Percentiles rank a stretch among this genome's conserved stretches.
Conservation (phyloP, 2,329 filamentous ascomycete species). For the Talaromyces sp. region DNA sequence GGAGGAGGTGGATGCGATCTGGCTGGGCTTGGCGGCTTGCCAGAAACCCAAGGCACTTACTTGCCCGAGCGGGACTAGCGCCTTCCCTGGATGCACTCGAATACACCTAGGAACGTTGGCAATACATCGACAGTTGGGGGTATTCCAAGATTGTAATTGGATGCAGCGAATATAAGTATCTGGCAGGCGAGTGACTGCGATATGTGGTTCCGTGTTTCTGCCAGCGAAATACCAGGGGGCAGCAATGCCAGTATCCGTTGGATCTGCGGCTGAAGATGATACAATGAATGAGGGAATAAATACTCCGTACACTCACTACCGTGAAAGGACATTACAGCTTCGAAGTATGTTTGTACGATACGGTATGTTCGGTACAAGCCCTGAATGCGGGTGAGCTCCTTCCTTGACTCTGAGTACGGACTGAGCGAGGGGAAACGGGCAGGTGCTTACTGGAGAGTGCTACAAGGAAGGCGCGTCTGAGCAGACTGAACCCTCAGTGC, state of each 20-base stretch:
- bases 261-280: conserved; percentile 4
- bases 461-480: background rate
- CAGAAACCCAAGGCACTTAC: background rate
- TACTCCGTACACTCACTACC: background rate
- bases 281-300: background rate
- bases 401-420: background rate
- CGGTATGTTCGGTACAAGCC: too few species aligned
- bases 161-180: background rate
- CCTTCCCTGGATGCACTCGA: too few species aligned
- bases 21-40: conserved; percentile 10
- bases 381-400: background rate
- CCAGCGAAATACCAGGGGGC: background rate
- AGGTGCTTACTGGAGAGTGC: background rate
- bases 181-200: background rate
- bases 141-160: too few species aligned
- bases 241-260: background rate
- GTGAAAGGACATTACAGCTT: background rate
- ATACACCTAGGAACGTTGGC: too few species aligned
- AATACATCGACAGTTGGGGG: too few species aligned
- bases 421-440: background rate
- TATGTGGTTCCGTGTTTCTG: background rate
- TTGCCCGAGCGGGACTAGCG: background rate
- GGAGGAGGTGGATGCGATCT: conserved; percentile 10
- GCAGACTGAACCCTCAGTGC: background rate
- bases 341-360: too few species aligned